Evolutionary conservation across 768 basidiomycete species (phyloP).

Genomic region (Leccinum rimulosum): DNA sequence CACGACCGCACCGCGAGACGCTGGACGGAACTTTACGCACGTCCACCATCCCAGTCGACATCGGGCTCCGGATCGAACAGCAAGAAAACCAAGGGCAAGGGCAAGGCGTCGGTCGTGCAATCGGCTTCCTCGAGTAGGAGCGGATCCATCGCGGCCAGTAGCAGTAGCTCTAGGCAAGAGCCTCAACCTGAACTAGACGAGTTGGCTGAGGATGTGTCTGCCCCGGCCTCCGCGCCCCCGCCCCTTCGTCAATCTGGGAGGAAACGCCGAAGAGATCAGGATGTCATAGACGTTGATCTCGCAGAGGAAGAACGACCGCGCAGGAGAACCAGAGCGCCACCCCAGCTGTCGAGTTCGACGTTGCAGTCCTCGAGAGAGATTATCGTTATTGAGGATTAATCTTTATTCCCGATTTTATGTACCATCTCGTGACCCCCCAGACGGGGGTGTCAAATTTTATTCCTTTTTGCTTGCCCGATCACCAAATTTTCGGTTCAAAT

Average conservation of each 20-base stretch:
- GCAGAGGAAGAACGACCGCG: constrained; percentile 27
- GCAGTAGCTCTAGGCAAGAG: constrained; percentile 18
- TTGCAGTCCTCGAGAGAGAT: constrained; percentile 34
- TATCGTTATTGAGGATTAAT: constrained; percentile 39
- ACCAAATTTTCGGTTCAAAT: constrained; percentile 8
- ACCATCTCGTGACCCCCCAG: not conserved
- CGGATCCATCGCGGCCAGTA: not conserved
- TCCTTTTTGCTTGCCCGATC: not conserved
- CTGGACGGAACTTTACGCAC: constrained; percentile 75
- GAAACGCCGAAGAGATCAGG: constrained; percentile 36
- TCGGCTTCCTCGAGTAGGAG: constrained; percentile 6
- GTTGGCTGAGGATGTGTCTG: constrained; percentile 28
- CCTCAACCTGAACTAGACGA: constrained; percentile 25
- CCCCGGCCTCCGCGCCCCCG: not conserved
- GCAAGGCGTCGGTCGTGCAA: constrained; percentile 17
- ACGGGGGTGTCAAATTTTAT: constrained; percentile 13
- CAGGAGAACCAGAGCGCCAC: constrained; percentile 17
- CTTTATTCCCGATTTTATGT: not conserved
- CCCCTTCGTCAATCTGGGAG: constrained; percentile 17
- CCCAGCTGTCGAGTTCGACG: no score
- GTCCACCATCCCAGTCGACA: constrained; percentile 34
- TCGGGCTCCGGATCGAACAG: constrained; percentile 5
- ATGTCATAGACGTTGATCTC: constrained; percentile 30
- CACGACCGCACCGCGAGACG: constrained; percentile 78
- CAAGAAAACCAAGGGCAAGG: constrained; percentile 38